phyloP scores from a whole-genome alignment of 768 basidiomycete genomes.

The Leccinellum rugosiceps region DNA sequence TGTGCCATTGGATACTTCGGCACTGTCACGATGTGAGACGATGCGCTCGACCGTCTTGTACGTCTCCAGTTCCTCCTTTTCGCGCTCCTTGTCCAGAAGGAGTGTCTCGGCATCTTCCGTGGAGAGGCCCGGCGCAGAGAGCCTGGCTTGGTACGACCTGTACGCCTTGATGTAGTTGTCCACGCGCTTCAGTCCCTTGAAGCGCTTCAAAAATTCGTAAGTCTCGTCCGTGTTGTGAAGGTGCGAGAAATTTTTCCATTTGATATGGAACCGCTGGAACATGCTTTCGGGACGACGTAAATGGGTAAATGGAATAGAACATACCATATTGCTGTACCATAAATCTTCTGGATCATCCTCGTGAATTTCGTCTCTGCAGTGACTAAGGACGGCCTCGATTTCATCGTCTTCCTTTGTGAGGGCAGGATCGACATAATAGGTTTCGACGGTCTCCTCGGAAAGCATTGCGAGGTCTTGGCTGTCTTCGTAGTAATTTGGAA shows the following conservation, averaged over 20 bases:
- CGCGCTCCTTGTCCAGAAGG: slow-evolving; percentile 85
- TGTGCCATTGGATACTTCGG: slow-evolving; percentile 44
- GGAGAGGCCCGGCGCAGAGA: slow-evolving; percentile 62
- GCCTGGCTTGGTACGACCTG: slow-evolving; percentile 66
- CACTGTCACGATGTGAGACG: slow-evolving; percentile 69
- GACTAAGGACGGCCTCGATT: slow-evolving; percentile 88
- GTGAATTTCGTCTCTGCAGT: slow-evolving; percentile 80
- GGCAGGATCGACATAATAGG: slow-evolving; percentile 52
- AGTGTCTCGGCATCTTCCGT: slow-evolving; percentile 89
- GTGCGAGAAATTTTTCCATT: slow-evolving; percentile 98
- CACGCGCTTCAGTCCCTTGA: slow-evolving; percentile 93
- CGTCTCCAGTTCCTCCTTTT: slow-evolving; percentile 87
- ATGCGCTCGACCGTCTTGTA: slow-evolving; percentile 92
- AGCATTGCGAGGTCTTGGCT: slow-evolving; percentile 74
- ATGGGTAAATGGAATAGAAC: slow-evolving; percentile 13
- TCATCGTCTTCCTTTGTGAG: slow-evolving; percentile 71
- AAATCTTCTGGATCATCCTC: slow-evolving; percentile 75
- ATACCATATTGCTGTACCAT: slow-evolving; percentile 85
- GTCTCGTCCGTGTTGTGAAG: slow-evolving; percentile 99
- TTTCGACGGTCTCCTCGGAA: slow-evolving; percentile 49
- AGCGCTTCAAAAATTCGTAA: slow-evolving; percentile 93
- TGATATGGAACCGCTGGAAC: slow-evolving; percentile 91
- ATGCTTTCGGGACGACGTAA: slow-evolving; percentile 5
- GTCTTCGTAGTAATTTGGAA: slow-evolving; percentile 81
- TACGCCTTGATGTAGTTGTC: slow-evolving; percentile 98